Percentiles rank a stretch among this genome's conserved stretches.
These are phyloP conservation scores for Bacidia gigantensis DNA, from an alignment of 495 filamentous ascomycete species.

Conservation along the genomic window DNA sequence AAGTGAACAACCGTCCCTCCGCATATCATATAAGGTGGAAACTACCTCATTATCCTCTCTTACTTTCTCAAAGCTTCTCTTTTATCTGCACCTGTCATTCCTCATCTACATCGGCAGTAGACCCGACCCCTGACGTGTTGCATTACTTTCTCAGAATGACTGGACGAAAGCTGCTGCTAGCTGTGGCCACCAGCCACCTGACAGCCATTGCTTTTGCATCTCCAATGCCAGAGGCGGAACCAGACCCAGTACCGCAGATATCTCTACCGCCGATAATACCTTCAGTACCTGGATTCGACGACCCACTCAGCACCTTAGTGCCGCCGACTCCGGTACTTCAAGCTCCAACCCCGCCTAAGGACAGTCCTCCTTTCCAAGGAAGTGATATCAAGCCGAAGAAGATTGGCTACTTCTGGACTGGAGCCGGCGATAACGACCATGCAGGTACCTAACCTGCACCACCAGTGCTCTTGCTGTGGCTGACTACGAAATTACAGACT, in stretches of 20 bases:
- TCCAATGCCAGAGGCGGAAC: not conserved
- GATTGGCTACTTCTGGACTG: conserved; percentile 53
- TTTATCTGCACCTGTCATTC: not conserved
- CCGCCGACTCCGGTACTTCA: conserved; percentile 46
- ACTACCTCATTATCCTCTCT: not conserved
- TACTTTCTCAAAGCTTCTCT: not conserved
- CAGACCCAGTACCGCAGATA: conserved; percentile 16
- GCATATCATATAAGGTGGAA: not conserved
- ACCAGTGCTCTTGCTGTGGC: not conserved
- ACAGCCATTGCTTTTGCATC: not conserved
- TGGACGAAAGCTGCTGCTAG: not conserved
- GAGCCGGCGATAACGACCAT: conserved; percentile 44
- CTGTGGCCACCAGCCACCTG: not conserved
- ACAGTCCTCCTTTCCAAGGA: conserved; percentile 37
- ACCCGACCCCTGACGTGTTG: not conserved
- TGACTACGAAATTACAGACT: conserved; percentile 25
- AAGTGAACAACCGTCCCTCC: not conserved
- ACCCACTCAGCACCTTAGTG: conserved; percentile 33
- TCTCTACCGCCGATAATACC: conserved; percentile 40
- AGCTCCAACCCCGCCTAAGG: conserved; percentile 41
- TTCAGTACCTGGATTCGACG: conserved; percentile 43
- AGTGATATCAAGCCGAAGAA: conserved; percentile 50
- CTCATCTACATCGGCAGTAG: not conserved
- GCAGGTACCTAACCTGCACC: conserved; percentile 19
- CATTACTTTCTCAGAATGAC: not conserved